A percentile compares a stretch with the other conserved stretches of the same genome.
phyloP scores from a whole-genome alignment of 2,329 filamentous ascomycete genomes.

The Mycosphaerelloides madeirae region DNA sequence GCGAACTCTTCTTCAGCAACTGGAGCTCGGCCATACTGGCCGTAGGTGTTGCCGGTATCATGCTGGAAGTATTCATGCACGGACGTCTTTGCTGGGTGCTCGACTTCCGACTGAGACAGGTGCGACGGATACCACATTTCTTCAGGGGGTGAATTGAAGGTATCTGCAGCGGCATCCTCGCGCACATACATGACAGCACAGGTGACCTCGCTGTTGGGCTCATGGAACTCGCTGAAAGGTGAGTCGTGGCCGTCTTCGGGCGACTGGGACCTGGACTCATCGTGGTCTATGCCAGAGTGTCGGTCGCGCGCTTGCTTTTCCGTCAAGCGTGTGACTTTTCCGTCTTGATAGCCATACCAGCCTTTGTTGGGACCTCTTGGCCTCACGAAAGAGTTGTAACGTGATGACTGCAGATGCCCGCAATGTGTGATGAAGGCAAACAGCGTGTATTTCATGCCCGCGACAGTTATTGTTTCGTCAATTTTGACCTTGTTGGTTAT shows the following conservation, averaged over 20 bases:
- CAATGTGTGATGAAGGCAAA: constrained; percentile 59
- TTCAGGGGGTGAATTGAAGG: constrained; percentile 11
- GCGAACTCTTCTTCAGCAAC: constrained; percentile 2
- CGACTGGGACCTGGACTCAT: neutral
- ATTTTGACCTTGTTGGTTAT: constrained; percentile 53
- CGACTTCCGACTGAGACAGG: neutral
- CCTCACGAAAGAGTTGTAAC: constrained; percentile 57
- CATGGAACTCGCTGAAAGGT: constrained; percentile 15
- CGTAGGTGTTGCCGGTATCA: neutral
- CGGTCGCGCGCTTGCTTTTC: constrained; percentile 49
- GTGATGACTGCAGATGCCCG: constrained; percentile 53
- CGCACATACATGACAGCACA: constrained; percentile 25
- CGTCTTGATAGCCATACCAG: constrained; percentile 56
- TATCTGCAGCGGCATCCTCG: constrained; percentile 13
- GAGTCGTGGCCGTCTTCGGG: constrained; percentile 19
- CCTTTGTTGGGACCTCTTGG: constrained; percentile 52
- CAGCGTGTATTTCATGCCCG: constrained; percentile 48
- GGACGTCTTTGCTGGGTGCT: constrained; percentile 8
- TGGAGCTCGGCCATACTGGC: neutral
- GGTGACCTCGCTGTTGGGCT: constrained; percentile 20
- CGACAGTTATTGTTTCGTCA: constrained; percentile 51
- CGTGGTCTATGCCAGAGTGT: constrained; percentile 20
- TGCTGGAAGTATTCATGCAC: constrained; percentile 11
- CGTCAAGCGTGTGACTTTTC: constrained; percentile 52
- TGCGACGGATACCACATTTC: constrained; percentile 12